These are phyloP conservation scores for Torrubiella hemipterigena DNA, from an alignment of 2,329 filamentous ascomycete genomes.

Conservation along the genomic window DNA sequence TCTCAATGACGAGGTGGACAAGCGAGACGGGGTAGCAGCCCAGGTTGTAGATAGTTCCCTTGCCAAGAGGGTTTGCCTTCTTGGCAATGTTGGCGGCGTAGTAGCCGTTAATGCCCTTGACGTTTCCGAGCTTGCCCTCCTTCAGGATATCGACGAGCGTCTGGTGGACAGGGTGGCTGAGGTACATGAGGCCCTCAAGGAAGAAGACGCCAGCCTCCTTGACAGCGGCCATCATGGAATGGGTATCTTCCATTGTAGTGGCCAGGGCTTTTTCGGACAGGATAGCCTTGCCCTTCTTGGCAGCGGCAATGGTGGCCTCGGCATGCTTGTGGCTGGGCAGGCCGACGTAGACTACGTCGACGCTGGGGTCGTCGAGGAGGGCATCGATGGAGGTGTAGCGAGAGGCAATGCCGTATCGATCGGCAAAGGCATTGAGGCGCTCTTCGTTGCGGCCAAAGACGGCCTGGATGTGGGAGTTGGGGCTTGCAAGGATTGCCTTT, in stretches of 20 bases:
- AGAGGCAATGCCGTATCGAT: conserved; percentile 12
- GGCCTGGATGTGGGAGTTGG: conserved; percentile 11
- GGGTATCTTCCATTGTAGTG: conserved; percentile 14
- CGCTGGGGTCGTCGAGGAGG: conserved; percentile 11
- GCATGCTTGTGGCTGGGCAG: conserved; percentile 15
- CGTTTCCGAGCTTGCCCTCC: conserved; percentile 10
- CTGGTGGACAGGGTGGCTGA: conserved; percentile 13
- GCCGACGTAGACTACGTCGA: conserved; percentile 16
- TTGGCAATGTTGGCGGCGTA: conserved; percentile 16
- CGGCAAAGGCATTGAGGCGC: conserved; percentile 13
- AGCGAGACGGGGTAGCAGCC: conserved; percentile 16
- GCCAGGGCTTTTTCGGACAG: conserved; percentile 15
- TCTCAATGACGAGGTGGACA: conserved; percentile 13
- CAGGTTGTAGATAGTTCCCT: conserved; percentile 17
- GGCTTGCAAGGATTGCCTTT: conserved; percentile 10
- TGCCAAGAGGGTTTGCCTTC: conserved; percentile 14
- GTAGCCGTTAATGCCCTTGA: conserved; percentile 13
- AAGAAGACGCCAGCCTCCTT: conserved; percentile 12
- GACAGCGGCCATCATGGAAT: conserved; percentile 12
- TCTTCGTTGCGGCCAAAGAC: conserved; percentile 14
- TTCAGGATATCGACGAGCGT: conserved; percentile 11
- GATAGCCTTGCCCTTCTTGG: conserved; percentile 12
- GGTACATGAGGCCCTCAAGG: conserved; percentile 16
- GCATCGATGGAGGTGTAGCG: conserved; percentile 11
- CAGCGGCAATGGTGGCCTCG: conserved; percentile 12